Conservation (phyloP, 2,329 filamentous ascomycete genomes). For the Epichloe baconii region DNA sequence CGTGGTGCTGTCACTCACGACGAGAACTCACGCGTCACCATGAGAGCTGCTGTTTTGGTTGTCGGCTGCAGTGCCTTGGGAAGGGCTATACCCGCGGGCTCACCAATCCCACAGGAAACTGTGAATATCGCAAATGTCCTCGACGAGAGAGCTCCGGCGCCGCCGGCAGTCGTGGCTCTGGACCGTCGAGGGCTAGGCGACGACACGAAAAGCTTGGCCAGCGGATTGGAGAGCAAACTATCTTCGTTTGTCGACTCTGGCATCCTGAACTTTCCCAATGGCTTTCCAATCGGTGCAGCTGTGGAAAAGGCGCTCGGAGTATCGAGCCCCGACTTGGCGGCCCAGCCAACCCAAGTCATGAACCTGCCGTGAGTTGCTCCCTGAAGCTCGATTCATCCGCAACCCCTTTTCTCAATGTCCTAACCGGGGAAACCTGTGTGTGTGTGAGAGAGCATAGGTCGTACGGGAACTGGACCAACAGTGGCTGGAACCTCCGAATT, state of each 20-base stretch:
- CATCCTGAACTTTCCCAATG: conserved; percentile 54
- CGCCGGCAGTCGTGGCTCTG: conserved; percentile 13
- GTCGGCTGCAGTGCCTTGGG: conserved; percentile 1
- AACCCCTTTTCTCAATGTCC: neutral
- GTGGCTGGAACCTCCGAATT: conserved; percentile 63
- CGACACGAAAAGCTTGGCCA: conserved; percentile 36
- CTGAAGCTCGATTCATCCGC: neutral
- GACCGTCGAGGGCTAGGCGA: conserved; percentile 21
- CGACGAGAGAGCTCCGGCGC: conserved; percentile 11
- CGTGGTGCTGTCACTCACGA: neutral
- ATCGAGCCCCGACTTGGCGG: conserved; percentile 41
- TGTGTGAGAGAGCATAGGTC: conserved; percentile 19
- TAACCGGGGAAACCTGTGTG: neutral
- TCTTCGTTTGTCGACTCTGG: conserved; percentile 50
- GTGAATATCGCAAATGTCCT: neutral
- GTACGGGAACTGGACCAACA: conserved; percentile 67
- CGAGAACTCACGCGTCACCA: neutral
- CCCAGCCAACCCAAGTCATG: conserved; percentile 55
- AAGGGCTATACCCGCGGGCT: neutral
- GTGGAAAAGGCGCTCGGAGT: conserved; percentile 51
- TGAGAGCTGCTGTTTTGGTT: conserved; percentile 2
- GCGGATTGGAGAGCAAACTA: conserved; percentile 38
- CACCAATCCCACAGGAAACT: neutral
- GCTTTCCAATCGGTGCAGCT: conserved; percentile 47
- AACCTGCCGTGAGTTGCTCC: conserved; percentile 44